These are phyloP conservation scores for Phaffia australis DNA, from an alignment of 768 basidiomycete genomes.

Conservation along the genomic window DNA sequence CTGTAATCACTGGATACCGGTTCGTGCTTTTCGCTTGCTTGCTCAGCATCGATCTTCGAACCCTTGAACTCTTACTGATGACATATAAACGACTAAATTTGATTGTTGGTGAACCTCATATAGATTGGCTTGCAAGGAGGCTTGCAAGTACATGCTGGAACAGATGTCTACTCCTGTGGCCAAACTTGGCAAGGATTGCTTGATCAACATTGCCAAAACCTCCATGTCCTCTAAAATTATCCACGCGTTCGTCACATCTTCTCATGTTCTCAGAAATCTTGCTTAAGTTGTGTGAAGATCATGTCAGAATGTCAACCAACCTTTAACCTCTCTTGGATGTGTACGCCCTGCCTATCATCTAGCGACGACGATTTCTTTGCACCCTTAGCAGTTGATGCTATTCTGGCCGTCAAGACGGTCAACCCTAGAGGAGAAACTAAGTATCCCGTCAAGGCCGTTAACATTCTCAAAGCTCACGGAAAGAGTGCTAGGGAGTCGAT, in stretches of 20 bases:
- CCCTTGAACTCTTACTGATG: no score
- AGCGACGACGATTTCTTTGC: slow-evolving; percentile 98
- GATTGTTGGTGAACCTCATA: neutral
- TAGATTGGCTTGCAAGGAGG: slow-evolving; percentile 82
- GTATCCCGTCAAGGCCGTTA: slow-evolving; percentile 98
- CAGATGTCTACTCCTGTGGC: slow-evolving; percentile 93
- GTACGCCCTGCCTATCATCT: slow-evolving; percentile 2
- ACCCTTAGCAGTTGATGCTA: slow-evolving; percentile 97
- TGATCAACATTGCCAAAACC: slow-evolving; percentile 94
- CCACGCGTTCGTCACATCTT: slow-evolving; percentile 58
- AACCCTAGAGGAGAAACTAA: slow-evolving; percentile 91
- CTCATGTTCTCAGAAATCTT: neutral
- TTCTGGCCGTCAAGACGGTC: slow-evolving; percentile 90
- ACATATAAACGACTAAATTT: neutral
- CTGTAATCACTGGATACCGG: slow-evolving; percentile 96
- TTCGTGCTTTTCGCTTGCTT: slow-evolving; percentile 26
- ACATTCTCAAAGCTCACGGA: slow-evolving; percentile 94
- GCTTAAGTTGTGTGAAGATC: neutral
- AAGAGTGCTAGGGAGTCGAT: slow-evolving; percentile 88
- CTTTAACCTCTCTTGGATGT: neutral
- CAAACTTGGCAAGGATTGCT: slow-evolving; percentile 73
- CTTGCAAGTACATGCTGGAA: slow-evolving; percentile 95
- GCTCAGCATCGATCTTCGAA: no score
- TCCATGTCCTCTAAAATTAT: slow-evolving; percentile 99
- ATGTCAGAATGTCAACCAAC: neutral